Evolutionary conservation across 2,329 filamentous ascomycete species (phyloP).

Genomic region (Fusarium temperatum): DNA sequence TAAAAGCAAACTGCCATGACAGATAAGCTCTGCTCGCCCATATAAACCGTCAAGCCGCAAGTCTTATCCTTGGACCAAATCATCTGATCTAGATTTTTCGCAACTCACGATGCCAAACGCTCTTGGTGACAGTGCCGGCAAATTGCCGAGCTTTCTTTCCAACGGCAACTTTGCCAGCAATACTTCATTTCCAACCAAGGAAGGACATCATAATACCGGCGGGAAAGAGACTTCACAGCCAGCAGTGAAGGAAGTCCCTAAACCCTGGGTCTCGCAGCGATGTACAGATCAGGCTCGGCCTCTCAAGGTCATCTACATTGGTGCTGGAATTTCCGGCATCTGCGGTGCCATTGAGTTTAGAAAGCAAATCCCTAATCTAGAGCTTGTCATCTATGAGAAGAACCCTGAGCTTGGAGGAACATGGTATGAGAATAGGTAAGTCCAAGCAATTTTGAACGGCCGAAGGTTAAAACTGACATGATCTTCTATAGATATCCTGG

Average conservation of each 20-base stretch:
- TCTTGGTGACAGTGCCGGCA: not conserved
- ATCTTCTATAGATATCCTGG: not conserved
- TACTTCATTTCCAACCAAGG: not conserved
- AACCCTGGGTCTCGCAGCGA: not conserved
- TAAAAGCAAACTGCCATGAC: not conserved
- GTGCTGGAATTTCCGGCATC: not conserved
- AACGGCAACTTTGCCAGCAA: not conserved
- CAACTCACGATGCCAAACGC: not conserved
- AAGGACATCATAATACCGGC: not conserved
- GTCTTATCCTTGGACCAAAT: not conserved
- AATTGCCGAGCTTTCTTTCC: not conserved
- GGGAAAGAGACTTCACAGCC: not conserved
- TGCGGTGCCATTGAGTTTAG: conserved; percentile 11
- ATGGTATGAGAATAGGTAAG: conserved; percentile 12
- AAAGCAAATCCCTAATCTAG: conserved; percentile 1
- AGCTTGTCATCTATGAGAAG: conserved; percentile 11
- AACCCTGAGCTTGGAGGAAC: conserved; percentile 13
- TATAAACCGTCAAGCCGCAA: not conserved
- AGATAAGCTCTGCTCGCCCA: not conserved
- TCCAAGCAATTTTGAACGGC: fast-evolving
- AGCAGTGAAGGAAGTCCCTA: not conserved
- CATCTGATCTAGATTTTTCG: not conserved
- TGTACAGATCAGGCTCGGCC: conserved; percentile 1
- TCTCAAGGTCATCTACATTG: conserved; percentile 12
- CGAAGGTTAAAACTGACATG: fast-evolving